These are phyloP conservation scores for Solanum commersonii DNA, from an alignment of 257 asterid species.

Conservation along the genomic window DNA sequence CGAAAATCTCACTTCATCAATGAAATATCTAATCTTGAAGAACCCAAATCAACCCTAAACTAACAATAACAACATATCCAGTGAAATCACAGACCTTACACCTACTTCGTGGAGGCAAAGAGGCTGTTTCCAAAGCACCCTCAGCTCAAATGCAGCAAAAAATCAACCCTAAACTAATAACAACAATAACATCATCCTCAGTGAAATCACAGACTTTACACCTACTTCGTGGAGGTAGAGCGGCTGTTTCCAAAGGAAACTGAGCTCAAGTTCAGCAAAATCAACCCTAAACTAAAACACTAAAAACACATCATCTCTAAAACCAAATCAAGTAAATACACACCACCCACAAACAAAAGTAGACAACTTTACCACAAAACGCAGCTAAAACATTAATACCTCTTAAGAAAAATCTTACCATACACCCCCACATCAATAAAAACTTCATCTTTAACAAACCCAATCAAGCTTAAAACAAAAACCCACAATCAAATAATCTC, in stretches of 20 bases:
- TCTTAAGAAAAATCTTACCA: not conserved
- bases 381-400: not conserved
- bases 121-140: not conserved
- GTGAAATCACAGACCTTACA: not conserved
- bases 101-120: not conserved
- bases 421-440: not conserved
- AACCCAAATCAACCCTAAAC: not conserved
- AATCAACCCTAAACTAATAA: not conserved
- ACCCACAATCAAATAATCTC: not conserved
- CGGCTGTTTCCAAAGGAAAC: not conserved
- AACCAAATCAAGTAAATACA: not conserved
- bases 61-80: not conserved
- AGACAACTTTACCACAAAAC: not conserved
- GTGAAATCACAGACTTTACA: not conserved
- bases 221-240: not conserved
- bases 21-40: not conserved
- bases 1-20: not conserved
- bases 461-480: not conserved
- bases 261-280: not conserved
- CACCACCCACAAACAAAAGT: not conserved
- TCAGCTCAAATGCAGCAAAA: not conserved
- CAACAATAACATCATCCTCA: not conserved
- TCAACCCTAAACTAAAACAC: not conserved
- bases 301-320: not conserved
- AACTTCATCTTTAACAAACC: not conserved